Evolutionary conservation across 2,329 filamentous ascomycete species (phyloP).

Genomic region (Stachybotrys chlorohalonatus): DNA sequence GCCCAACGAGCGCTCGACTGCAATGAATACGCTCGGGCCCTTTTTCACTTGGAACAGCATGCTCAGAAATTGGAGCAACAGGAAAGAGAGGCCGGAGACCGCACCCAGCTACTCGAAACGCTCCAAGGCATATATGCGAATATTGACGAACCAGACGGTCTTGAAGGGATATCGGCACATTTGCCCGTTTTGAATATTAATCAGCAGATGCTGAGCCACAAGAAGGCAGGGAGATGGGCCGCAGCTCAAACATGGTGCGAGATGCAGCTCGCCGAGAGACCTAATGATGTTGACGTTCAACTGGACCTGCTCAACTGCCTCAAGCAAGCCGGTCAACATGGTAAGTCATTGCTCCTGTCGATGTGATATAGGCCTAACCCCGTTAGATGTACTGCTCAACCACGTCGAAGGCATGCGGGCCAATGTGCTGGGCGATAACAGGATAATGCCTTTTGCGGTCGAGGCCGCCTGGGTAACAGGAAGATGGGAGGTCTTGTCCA

Average conservation of each 20-base stretch:
- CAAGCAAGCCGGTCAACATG: constrained; percentile 91
- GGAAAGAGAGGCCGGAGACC: constrained; percentile 38
- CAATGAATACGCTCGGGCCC: constrained; percentile 80
- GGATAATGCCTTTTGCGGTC: constrained; percentile 71
- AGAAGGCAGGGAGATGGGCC: constrained; percentile 87
- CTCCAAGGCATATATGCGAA: constrained; percentile 93
- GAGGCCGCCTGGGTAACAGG: constrained; percentile 89
- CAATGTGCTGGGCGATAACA: constrained; percentile 42
- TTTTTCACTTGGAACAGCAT: constrained; percentile 93
- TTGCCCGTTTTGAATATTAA: constrained; percentile 82
- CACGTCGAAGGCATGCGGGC: constrained; percentile 71
- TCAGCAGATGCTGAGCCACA: constrained; percentile 86
- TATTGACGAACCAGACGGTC: constrained; percentile 94
- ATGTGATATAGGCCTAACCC: constrained; percentile 8
- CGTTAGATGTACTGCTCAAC: constrained; percentile 69
- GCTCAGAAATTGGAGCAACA: constrained; percentile 45
- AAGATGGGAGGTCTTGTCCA: constrained; percentile 67
- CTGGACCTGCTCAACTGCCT: constrained; percentile 79
- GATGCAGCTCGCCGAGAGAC: constrained; percentile 71
- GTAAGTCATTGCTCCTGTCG: constrained; percentile 42
- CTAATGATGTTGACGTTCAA: constrained; percentile 68
- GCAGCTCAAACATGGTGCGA: constrained; percentile 98
- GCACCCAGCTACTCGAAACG: constrained; percentile 62
- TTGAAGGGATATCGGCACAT: constrained; percentile 88
- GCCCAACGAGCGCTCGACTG: constrained; percentile 86